phyloP scores from a whole-genome alignment of 352 stramenopile species.

The Globisporangium solare region DNA sequence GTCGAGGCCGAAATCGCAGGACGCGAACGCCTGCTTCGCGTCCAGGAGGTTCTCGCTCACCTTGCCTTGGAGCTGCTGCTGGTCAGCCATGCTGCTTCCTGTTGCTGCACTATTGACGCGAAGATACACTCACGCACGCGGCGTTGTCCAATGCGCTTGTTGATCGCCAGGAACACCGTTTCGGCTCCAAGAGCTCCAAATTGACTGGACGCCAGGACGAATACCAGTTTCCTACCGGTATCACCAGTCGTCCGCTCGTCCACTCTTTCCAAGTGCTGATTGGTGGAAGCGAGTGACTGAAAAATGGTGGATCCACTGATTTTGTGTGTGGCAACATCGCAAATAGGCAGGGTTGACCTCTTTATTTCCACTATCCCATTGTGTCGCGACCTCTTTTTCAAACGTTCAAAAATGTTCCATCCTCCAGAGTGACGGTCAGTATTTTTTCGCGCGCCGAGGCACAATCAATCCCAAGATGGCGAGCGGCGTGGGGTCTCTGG shows the following conservation, averaged over 20 bases:
- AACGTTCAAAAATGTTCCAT: too few species aligned
- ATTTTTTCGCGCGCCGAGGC: too few species aligned
- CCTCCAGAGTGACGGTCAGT: too few species aligned
- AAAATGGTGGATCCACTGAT: too few species aligned
- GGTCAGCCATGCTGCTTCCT: slow-evolving; percentile 16
- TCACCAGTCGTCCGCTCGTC: background rate
- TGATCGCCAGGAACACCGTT: slow-evolving; percentile 5
- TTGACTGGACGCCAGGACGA: slow-evolving; percentile 12
- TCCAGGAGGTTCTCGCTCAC: slow-evolving; percentile 76
- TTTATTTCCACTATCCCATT: too few species aligned
- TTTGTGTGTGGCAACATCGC: too few species aligned
- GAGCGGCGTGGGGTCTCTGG: slow-evolving; percentile 1
- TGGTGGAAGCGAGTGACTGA: too few species aligned
- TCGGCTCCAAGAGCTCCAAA: slow-evolving; percentile 3
- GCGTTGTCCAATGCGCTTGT: background rate
- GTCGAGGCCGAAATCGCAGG: slow-evolving; percentile 89
- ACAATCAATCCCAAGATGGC: background rate
- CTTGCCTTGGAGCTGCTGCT: slow-evolving; percentile 18
- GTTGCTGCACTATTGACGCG: slow-evolving; percentile 1
- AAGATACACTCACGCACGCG: background rate
- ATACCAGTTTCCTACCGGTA: slow-evolving; percentile 5
- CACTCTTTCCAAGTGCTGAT: too few species aligned
- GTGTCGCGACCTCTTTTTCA: too few species aligned
- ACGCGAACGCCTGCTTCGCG: slow-evolving; percentile 69
- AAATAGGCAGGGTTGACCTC: too few species aligned